Percentiles rank a stretch among this genome's conserved stretches.
phyloP scores from a whole-genome alignment of 163 green algal species.

The Dunaliella salina region DNA sequence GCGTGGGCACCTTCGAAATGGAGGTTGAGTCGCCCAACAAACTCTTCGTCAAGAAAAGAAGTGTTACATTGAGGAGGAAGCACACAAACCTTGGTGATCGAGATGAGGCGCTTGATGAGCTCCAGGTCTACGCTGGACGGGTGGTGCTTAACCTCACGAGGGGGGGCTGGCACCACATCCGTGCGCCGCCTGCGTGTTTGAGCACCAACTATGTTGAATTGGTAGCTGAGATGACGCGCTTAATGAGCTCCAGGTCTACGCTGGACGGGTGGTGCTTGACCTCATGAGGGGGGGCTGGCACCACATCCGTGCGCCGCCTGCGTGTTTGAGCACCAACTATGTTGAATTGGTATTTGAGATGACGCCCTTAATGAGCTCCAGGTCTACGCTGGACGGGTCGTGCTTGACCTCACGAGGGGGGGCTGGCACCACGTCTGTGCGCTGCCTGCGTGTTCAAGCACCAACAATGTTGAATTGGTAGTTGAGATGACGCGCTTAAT shows the following conservation, averaged over 20 bases:
- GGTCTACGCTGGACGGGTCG: slow-evolving; percentile 83
- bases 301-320: slow-evolving; percentile 79
- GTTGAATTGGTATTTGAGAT: no score
- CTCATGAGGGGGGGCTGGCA: slow-evolving; percentile 59
- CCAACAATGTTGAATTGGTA: no score
- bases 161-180: slow-evolving; percentile 76
- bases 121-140: slow-evolving; percentile 85
- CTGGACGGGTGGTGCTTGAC: slow-evolving; percentile 85
- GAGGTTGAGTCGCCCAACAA: no score
- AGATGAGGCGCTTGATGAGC: slow-evolving; percentile 52
- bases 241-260: slow-evolving; percentile 90
- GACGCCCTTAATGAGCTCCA: slow-evolving; percentile 89
- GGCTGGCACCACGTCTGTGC: slow-evolving; percentile 84
- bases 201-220: slow-evolving; percentile 4
- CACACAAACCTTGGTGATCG: slow-evolving; percentile 65
- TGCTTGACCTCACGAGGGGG: slow-evolving; percentile 68
- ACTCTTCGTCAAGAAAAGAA: no score
- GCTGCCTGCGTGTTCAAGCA: no score
- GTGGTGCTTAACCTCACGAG: slow-evolving; percentile 76
- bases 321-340: neutral
- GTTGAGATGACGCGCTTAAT: no score
- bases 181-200: slow-evolving; percentile 59
- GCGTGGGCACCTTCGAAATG: no score
- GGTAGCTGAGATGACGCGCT: slow-evolving; percentile 76
- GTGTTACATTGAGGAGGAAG: no score